phyloP scores from a whole-genome alignment of 441 rosid genomes.

The Corymbia citriodora region DNA sequence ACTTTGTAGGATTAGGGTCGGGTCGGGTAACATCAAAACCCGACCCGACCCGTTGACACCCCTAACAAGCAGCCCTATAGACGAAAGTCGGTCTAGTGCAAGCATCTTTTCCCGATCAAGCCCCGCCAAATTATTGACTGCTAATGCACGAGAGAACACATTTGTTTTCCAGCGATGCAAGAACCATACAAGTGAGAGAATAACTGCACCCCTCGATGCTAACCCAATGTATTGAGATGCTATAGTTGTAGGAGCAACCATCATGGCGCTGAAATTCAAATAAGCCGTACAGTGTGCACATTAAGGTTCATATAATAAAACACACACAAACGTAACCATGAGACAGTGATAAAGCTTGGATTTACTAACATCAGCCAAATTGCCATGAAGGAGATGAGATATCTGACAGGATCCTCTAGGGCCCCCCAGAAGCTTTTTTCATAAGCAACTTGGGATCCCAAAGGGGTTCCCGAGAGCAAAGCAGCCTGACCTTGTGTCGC shows the following conservation, averaged over 20 bases:
- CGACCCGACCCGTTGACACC: too few relatives aligned
- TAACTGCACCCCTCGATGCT: conserved; percentile 66
- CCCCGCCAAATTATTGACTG: conserved; percentile 31
- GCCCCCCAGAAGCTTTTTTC: conserved; percentile 89
- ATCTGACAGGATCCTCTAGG: conserved; percentile 82
- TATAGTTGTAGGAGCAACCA: conserved; percentile 82
- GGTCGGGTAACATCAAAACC: too few relatives aligned
- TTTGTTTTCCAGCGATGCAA: conserved; percentile 81
- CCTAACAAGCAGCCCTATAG: conserved; percentile 76
- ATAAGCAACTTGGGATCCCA: conserved; percentile 41
- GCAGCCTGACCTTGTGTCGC: conserved; percentile 42
- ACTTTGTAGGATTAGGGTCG: too few relatives aligned
- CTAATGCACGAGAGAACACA: conserved; percentile 47
- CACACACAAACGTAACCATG: background rate
- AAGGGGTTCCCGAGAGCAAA: conserved; percentile 33
- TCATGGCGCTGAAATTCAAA: conserved; percentile 44
- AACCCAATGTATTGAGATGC: conserved; percentile 61
- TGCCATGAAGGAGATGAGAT: conserved; percentile 66
- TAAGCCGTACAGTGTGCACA: background rate
- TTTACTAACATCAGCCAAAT: conserved; percentile 63
- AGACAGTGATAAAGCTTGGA: background rate
- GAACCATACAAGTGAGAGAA: conserved; percentile 83
- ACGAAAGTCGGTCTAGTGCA: conserved; percentile 73
- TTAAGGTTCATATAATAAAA: background rate
- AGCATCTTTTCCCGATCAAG: conserved; percentile 56